phyloP scores from a whole-genome alignment of 257 asterid species.

The Ehretia macrophylla region DNA sequence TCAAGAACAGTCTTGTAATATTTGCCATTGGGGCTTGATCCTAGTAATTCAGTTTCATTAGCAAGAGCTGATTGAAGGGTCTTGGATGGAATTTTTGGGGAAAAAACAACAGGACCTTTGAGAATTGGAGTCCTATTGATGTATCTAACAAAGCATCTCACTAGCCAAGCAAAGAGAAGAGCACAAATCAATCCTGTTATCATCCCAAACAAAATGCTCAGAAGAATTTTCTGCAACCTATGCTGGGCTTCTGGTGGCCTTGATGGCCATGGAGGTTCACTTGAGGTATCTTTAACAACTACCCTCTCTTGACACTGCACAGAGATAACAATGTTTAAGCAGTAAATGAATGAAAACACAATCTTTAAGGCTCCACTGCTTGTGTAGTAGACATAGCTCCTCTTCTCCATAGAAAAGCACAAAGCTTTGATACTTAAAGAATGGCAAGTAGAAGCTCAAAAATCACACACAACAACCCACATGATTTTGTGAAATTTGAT shows the following conservation, averaged over 20 bases:
- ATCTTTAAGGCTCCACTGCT: conserved; percentile 19
- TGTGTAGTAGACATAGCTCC: conserved; percentile 6
- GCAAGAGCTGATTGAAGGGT: conserved; percentile 69
- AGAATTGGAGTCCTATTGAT: conserved; percentile 65
- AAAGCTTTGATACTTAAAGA: conserved; percentile 12
- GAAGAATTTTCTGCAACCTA: conserved; percentile 31
- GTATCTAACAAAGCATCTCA: conserved; percentile 54
- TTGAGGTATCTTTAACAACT: conserved; percentile 18
- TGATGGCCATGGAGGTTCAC: conserved; percentile 25
- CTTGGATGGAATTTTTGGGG: conserved; percentile 61
- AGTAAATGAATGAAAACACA: conserved; percentile 25
- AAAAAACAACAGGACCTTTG: conserved; percentile 64
- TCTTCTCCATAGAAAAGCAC: conserved; percentile 39
- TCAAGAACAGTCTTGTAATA: conserved; percentile 78
- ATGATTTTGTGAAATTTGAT: neutral
- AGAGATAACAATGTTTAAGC: conserved; percentile 26
- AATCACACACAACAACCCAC: neutral
- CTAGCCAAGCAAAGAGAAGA: conserved; percentile 48
- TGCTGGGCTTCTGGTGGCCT: conserved; percentile 30
- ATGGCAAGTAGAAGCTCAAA: conserved; percentile 4
- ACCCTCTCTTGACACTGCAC: conserved; percentile 49
- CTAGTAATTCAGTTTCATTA: conserved; percentile 53
- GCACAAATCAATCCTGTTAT: conserved; percentile 63
- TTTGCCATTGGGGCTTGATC: conserved; percentile 66
- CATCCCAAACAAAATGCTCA: conserved; percentile 62